Evolutionary conservation across 495 filamentous ascomycete genomes (phyloP), one percentile per base, ranked within the genome.

Genomic region (Aspergillus egyptiacus): DNA sequence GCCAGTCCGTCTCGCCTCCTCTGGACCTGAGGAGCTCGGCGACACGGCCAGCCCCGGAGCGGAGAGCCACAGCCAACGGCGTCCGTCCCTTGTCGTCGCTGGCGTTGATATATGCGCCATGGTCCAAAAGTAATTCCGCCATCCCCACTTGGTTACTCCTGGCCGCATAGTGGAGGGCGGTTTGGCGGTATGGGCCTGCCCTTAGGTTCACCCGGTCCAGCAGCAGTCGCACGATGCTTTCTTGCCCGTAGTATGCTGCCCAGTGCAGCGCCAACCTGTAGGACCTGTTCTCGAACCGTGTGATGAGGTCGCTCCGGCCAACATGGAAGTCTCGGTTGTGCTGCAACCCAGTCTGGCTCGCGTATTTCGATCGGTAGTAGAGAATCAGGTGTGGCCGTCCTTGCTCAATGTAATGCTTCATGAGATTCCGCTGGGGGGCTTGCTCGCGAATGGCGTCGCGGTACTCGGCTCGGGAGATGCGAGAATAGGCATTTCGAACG

Each of bases 161-260:
- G 5, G 45, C 45, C 7, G 45, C 45, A 11, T 38, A 44, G n/a
- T 44, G 41, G 11, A 44, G 25, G 11, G 41, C 41, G 6, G 41
- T 44, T 2, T 27, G 25, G 3, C 27, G 7, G 2, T 20, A 8
- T 20, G n/a, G 31, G 5, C 45, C 45, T n/a, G 45, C 13, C n/a
- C 45, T 19, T 1, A 48, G 33, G 39, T 48, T 35, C 22, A 48
- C 33, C 17, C 45, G 2, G 14, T 38, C 22, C 5, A 28, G 2
- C 22, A 39, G 31, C 1, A 39, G 24, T 6, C 14, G 22, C 2
- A 22, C 31, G 14, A 48, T 31, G 1, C 13, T 3, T 28, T 38
- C n/a, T 4, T 48, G 23, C 0, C 24, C 24, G 24, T 48, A 39
- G 14, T 18, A 38, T 5, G 24, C 34, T 0, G 34, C 45, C 33